phyloP scores from a whole-genome alignment of 2,329 filamentous ascomycete genomes.

The Fonsecaea nubica region DNA sequence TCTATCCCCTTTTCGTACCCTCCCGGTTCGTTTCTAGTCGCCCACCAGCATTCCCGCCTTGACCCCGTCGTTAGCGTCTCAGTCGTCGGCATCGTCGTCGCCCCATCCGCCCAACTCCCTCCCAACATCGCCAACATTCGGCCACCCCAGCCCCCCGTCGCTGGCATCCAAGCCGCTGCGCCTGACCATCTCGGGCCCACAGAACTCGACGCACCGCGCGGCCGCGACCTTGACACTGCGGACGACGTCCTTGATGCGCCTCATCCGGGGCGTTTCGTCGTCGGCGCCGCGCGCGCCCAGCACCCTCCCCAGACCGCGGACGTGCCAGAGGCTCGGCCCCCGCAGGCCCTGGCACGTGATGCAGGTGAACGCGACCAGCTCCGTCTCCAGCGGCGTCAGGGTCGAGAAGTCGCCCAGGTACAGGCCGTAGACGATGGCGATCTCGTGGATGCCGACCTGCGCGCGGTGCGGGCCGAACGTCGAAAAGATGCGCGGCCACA shows the following conservation, averaged over 20 bases:
- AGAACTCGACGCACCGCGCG: constrained; percentile 35
- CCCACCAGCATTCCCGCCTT: no score
- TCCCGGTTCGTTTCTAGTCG: no score
- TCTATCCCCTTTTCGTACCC: no score
- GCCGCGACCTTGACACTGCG: constrained; percentile 35
- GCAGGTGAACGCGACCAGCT: constrained; percentile 52
- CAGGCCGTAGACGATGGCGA: constrained; percentile 72
- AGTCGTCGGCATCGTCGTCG: constrained; percentile 25
- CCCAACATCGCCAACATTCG: constrained; percentile 39
- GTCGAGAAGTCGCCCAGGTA: constrained; percentile 54
- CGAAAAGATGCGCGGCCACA: constrained; percentile 43
- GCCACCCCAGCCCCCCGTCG: constrained; percentile 32
- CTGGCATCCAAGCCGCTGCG: constrained; percentile 31
- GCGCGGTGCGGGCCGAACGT: constrained; percentile 43
- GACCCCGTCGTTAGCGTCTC: neutral
- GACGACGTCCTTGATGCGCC: constrained; percentile 36
- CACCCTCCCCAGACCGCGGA: constrained; percentile 52
- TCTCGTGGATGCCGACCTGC: constrained; percentile 73
- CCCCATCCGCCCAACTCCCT: constrained; percentile 40
- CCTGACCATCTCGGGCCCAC: constrained; percentile 33
- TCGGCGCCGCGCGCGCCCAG: constrained; percentile 37
- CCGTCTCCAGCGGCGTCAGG: constrained; percentile 52
- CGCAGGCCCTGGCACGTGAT: constrained; percentile 55
- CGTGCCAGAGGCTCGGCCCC: constrained; percentile 54
- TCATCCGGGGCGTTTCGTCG: constrained; percentile 27